phyloP scores from a whole-genome alignment of 441 rosid genomes.

The Populus hybrid region DNA sequence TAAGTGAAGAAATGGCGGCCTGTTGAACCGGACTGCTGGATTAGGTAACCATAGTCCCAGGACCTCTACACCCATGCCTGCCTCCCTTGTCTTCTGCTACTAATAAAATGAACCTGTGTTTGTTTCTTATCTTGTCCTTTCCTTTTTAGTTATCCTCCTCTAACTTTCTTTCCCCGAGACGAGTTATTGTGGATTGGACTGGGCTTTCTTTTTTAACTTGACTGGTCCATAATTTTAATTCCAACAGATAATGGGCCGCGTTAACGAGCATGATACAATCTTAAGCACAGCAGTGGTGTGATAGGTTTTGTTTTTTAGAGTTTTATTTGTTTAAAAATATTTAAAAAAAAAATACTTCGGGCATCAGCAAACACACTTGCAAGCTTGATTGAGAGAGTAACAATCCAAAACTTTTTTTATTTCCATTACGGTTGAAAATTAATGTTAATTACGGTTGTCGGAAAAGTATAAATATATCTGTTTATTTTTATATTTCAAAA shows the following conservation, averaged over 20 bases:
- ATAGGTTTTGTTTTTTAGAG: too few relatives aligned
- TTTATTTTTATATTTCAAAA: too few relatives aligned
- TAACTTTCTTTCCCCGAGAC: background rate
- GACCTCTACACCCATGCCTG: conserved; percentile 33
- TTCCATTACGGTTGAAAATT: too few relatives aligned
- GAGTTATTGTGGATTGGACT: background rate
- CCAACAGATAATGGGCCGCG: background rate
- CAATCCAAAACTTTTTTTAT: too few relatives aligned
- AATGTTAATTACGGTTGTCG: too few relatives aligned
- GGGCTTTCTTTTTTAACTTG: background rate
- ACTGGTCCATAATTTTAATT: background rate
- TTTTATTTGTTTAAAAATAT: too few relatives aligned
- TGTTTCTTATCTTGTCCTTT: background rate
- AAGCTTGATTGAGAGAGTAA: too few relatives aligned
- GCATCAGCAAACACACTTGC: too few relatives aligned
- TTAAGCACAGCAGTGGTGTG: too few relatives aligned
- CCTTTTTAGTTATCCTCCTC: too few relatives aligned
- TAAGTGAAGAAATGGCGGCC: conserved; percentile 13
- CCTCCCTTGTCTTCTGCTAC: background rate
- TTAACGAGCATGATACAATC: background rate
- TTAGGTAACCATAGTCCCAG: conserved; percentile 32
- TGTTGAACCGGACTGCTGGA: conserved; percentile 17
- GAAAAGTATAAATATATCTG: too few relatives aligned
- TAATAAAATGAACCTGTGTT: background rate
- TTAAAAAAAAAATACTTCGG: too few relatives aligned